Conservation (phyloP, 2,329 filamentous ascomycete genomes). For the Fusarium poae region DNA sequence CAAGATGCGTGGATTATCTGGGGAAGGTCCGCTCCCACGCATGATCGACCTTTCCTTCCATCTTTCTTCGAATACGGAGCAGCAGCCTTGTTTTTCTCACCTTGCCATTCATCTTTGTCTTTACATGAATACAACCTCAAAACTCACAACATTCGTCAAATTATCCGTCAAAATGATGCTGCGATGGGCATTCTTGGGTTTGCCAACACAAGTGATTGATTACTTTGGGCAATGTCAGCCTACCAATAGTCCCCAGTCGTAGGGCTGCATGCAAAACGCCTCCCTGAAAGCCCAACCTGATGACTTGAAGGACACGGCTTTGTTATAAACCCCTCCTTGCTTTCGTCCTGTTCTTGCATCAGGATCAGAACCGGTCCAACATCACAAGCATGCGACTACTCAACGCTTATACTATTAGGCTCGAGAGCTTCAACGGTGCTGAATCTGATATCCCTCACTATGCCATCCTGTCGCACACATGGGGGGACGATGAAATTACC, state of each 20-base stretch:
- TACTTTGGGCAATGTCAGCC: not conserved
- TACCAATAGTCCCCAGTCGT: not conserved
- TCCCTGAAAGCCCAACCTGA: not conserved
- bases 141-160: no score
- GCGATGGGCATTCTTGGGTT: not conserved
- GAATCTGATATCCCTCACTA: conserved; percentile 45
- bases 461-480: conserved; percentile 56
- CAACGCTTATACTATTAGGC: conserved; percentile 37
- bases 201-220: not conserved
- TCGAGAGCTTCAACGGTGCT: conserved; percentile 44
- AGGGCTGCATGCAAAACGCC: not conserved
- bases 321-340: not conserved
- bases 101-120: not conserved
- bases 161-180: not conserved
- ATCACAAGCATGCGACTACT: conserved; percentile 47
- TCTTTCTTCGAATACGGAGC: not conserved
- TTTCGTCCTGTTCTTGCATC: not conserved
- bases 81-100: not conserved
- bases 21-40: not conserved
- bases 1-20: not conserved
- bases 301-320: not conserved
- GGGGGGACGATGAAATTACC: conserved; percentile 50
- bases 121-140: not conserved
- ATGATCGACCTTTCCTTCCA: not conserved
- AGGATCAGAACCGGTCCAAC: not conserved